These are phyloP conservation scores for Knoxdaviesia proteae DNA, from an alignment of 2,329 filamentous ascomycete species.

Conservation along the genomic window DNA sequence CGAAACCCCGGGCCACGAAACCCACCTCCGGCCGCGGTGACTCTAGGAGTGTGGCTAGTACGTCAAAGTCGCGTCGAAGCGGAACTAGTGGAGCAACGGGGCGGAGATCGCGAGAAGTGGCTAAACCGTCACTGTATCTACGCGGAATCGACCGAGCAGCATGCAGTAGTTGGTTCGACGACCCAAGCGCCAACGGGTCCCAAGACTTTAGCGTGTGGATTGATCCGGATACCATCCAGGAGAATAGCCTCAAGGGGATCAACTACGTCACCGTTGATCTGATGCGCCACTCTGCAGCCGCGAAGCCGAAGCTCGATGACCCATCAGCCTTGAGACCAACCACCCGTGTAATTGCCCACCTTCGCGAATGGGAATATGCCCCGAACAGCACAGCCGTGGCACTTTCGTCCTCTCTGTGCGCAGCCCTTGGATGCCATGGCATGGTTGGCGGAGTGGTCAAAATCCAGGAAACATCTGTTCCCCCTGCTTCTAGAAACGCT, in stretches of 20 bases:
- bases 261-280: conserved; percentile 69
- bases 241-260: conserved; percentile 52
- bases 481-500: conserved; percentile 17
- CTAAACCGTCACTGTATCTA: conserved; percentile 51
- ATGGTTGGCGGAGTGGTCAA: conserved; percentile 76
- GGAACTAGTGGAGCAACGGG: conserved; percentile 50
- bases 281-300: conserved; percentile 61
- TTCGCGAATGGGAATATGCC: conserved; percentile 67
- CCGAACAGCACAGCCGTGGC: conserved; percentile 64
- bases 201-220: conserved; percentile 60
- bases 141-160: conserved; percentile 54
- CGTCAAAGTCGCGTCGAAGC: conserved; percentile 58
- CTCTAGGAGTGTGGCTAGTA: conserved; percentile 59
- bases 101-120: conserved; percentile 38
- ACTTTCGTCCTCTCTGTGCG: conserved; percentile 58
- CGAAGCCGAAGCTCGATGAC: conserved; percentile 47
- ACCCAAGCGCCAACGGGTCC: conserved; percentile 24
- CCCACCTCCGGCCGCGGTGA: conserved; percentile 34
- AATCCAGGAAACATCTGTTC: conserved; percentile 47
- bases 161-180: conserved; percentile 59
- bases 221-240: conserved; percentile 53
- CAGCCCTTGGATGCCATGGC: conserved; percentile 46
- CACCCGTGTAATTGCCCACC: conserved; percentile 51
- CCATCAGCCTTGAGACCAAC: conserved; percentile 31
- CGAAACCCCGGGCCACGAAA: conserved; percentile 61